phyloP scores from a whole-genome alignment of 805 yeast genomes.

The Kuraishia floccosa region DNA sequence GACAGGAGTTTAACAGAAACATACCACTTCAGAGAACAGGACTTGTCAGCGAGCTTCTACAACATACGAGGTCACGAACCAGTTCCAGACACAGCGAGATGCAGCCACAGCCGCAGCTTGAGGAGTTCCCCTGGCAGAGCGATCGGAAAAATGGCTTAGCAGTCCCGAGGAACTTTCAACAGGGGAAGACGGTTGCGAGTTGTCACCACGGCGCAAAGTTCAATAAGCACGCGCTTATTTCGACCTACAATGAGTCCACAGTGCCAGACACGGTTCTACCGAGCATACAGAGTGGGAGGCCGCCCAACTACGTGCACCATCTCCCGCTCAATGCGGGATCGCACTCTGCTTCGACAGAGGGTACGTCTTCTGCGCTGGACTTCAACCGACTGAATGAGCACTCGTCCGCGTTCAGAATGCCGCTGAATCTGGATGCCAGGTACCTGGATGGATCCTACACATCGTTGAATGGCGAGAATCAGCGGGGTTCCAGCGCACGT shows the following conservation, averaged over 20 bases:
- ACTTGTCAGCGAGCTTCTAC: slow-evolving; percentile 8
- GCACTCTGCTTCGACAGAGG: neutral
- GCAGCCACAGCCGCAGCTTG: too few relatives aligned
- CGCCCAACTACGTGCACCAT: neutral
- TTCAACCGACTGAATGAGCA: neutral
- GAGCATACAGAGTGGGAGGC: neutral
- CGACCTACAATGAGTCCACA: slow-evolving; percentile 15
- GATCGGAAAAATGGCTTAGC: too few relatives aligned
- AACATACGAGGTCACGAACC: neutral
- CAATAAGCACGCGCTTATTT: slow-evolving; percentile 8
- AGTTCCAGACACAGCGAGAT: neutral
- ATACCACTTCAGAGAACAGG: slow-evolving; percentile 12
- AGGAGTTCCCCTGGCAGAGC: too few relatives aligned
- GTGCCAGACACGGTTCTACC: slow-evolving; percentile 12
- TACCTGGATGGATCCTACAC: neutral
- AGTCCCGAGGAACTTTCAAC: too few relatives aligned
- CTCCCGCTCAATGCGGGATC: neutral
- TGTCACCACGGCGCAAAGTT: too few relatives aligned
- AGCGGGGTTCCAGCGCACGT: too few relatives aligned
- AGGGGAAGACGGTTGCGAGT: too few relatives aligned
- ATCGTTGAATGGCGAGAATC: too few relatives aligned
- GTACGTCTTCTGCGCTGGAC: too few relatives aligned
- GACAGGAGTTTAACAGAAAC: slow-evolving; percentile 15
- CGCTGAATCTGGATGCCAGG: neutral
- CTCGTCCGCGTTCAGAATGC: neutral